Evolutionary conservation across 2,329 filamentous ascomycete genomes (phyloP).

Genomic region (Coniella vitis): DNA sequence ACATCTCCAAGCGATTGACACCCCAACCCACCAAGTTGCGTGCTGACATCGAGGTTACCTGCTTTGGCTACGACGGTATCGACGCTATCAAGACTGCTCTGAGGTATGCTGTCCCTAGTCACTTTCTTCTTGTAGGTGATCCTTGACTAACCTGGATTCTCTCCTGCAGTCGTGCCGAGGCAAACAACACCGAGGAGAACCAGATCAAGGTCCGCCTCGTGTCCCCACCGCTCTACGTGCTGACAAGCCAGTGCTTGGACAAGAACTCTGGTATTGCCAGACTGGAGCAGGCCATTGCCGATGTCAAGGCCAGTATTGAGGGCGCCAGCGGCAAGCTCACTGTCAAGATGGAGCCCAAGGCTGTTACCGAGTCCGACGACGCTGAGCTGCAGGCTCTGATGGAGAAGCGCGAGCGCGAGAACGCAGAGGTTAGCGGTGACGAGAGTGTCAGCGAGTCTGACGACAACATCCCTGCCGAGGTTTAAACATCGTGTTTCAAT

Average conservation of each 20-base stretch:
- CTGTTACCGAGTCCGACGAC: slow-evolving; percentile 96
- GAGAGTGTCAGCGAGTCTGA: slow-evolving; percentile 95
- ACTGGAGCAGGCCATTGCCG: slow-evolving; percentile 82
- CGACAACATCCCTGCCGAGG: slow-evolving; percentile 56
- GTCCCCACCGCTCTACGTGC: slow-evolving; percentile 92
- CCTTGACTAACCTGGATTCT: not conserved
- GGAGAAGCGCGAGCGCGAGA: slow-evolving; percentile 98
- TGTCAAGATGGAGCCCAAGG: slow-evolving; percentile 98
- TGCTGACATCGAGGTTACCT: slow-evolving; percentile 93
- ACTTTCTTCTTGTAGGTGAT: not conserved
- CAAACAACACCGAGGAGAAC: slow-evolving; percentile 82
- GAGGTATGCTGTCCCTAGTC: slow-evolving; percentile 44
- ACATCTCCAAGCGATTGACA: slow-evolving; percentile 95
- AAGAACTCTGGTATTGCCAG: slow-evolving; percentile 79
- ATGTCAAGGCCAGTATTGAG: slow-evolving; percentile 76
- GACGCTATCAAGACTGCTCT: slow-evolving; percentile 94
- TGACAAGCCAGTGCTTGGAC: slow-evolving; percentile 92
- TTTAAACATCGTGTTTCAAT: slow-evolving; percentile 1
- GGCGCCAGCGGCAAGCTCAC: slow-evolving; percentile 70
- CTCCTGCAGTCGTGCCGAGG: slow-evolving; percentile 59
- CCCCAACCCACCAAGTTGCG: slow-evolving; percentile 98
- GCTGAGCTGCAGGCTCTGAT: slow-evolving; percentile 94
- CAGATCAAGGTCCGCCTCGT: slow-evolving; percentile 98
- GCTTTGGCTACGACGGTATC: slow-evolving; percentile 94
- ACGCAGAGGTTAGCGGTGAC: slow-evolving; percentile 94